phyloP scores from a whole-genome alignment of 2,329 filamentous ascomycete genomes.

The Acrodontium crateriforme region DNA sequence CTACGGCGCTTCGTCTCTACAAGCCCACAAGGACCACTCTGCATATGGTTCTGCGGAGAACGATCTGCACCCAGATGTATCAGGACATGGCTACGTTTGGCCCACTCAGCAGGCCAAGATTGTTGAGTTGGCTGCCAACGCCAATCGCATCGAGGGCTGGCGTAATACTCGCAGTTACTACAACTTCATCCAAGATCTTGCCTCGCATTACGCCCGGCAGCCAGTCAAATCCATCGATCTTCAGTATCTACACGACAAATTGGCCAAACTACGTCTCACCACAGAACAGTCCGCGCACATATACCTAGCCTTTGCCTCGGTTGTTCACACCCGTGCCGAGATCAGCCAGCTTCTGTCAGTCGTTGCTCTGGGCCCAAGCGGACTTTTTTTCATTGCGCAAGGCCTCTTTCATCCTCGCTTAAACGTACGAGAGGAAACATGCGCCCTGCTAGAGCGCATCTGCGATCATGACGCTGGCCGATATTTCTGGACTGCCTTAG shows the following conservation, averaged over 20 bases:
- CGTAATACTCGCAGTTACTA: conserved; percentile 91
- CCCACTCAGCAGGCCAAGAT: conserved; percentile 65
- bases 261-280: conserved; percentile 67
- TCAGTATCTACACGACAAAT: conserved; percentile 80
- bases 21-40: conserved; percentile 39
- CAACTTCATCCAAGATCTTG: conserved; percentile 55
- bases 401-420: conserved; percentile 82
- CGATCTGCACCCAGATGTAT: conserved; percentile 16
- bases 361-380: conserved; percentile 30
- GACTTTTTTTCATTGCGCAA: conserved; percentile 85
- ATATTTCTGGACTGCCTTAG: conserved; percentile 82
- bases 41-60: conserved; percentile 20
- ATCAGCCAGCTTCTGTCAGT: conserved; percentile 45
- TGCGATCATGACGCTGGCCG: conserved; percentile 77
- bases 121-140: conserved; percentile 80
- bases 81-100: conserved; percentile 92
- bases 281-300: conserved; percentile 67
- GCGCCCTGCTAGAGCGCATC: conserved; percentile 69
- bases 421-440: conserved; percentile 63
- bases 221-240: conserved; percentile 74
- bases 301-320: conserved; percentile 66
- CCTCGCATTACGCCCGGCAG: conserved; percentile 19
- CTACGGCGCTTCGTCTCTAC: conserved; percentile 81
- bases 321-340: conserved; percentile 52
- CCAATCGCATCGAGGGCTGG: conserved; percentile 92